phyloP scores from a whole-genome alignment of 2,329 filamentous ascomycete genomes.

The Plenodomus tracheiphilus region DNA sequence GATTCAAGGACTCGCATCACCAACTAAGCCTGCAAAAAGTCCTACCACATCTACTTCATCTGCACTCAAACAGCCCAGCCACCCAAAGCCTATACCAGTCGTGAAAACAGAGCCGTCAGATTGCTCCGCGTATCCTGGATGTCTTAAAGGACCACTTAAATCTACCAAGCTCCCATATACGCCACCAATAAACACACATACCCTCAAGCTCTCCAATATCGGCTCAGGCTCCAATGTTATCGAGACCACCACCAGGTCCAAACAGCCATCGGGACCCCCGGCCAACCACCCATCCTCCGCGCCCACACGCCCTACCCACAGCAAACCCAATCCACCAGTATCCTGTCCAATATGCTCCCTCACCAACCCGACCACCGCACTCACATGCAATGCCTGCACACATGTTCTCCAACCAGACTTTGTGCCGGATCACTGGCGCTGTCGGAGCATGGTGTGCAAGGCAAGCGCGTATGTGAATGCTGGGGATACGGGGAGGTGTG shows the following conservation, averaged over 20 bases:
- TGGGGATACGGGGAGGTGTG: constrained; percentile 70
- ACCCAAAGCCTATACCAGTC: not conserved
- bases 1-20: constrained; percentile 55
- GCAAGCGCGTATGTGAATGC: constrained; percentile 67
- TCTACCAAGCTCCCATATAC: not conserved
- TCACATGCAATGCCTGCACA: constrained; percentile 70
- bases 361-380: constrained; percentile 56
- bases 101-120: not conserved
- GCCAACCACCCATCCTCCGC: not conserved
- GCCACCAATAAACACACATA: not conserved
- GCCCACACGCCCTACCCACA: not conserved
- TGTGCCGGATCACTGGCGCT: constrained; percentile 66
- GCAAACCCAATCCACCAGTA: not conserved
- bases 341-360: constrained; percentile 70
- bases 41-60: not conserved
- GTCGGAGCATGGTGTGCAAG: constrained; percentile 59
- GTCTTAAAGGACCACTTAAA: not conserved
- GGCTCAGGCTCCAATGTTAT: too few species aligned
- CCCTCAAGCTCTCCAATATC: too few species aligned
- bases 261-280: too few species aligned
- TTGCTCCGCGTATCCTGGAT: not conserved
- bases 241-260: too few species aligned
- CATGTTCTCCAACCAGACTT: constrained; percentile 65
- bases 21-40: constrained; percentile 9
- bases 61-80: too few species aligned